Percentiles rank a stretch among this genome's conserved stretches.
phyloP scores from a whole-genome alignment of 2,329 filamentous ascomycete species.

The Myriosclerotinia duriaeana region DNA sequence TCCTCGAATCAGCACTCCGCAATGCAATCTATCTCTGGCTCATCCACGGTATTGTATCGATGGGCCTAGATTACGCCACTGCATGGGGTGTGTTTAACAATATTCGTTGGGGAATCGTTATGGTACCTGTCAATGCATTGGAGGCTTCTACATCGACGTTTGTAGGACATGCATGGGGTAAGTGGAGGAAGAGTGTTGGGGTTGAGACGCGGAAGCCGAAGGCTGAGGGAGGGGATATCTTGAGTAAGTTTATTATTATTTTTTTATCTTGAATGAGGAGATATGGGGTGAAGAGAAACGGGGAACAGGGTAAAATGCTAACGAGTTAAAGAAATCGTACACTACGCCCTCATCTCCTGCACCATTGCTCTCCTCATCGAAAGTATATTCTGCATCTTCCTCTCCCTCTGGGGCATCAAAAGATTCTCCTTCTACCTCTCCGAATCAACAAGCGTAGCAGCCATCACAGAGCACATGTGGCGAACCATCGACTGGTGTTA shows the following conservation, averaged over 20 bases:
- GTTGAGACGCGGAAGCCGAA: conserved; percentile 36
- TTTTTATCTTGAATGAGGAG: background rate
- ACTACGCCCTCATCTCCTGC: conserved; percentile 55
- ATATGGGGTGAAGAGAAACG: background rate
- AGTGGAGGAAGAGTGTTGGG: conserved; percentile 45
- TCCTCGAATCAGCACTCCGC: conserved; percentile 63
- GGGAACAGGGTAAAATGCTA: conserved; percentile 5
- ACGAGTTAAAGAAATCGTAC: conserved; percentile 44
- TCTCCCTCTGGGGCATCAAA: conserved; percentile 58
- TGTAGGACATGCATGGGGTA: conserved; percentile 65
- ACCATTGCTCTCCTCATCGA: conserved; percentile 57
- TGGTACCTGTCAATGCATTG: conserved; percentile 68
- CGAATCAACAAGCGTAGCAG: conserved; percentile 54
- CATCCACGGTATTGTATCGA: conserved; percentile 60
- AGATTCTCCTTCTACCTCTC: conserved; percentile 64
- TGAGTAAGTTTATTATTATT: conserved; percentile 32
- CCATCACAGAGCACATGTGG: conserved; percentile 62
- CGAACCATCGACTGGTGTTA: conserved; percentile 64
- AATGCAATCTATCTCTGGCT: conserved; percentile 73
- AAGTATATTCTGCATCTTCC: conserved; percentile 60
- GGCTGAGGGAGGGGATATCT: conserved; percentile 40
- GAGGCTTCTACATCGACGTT: conserved; percentile 66
- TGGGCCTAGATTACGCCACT: conserved; percentile 66
- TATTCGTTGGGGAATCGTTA: conserved; percentile 71
- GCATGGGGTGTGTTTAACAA: conserved; percentile 74